These are phyloP conservation scores for Desmodesmus armatus DNA, from an alignment of 139 green algal genomes.

Conservation along the genomic window DNA sequence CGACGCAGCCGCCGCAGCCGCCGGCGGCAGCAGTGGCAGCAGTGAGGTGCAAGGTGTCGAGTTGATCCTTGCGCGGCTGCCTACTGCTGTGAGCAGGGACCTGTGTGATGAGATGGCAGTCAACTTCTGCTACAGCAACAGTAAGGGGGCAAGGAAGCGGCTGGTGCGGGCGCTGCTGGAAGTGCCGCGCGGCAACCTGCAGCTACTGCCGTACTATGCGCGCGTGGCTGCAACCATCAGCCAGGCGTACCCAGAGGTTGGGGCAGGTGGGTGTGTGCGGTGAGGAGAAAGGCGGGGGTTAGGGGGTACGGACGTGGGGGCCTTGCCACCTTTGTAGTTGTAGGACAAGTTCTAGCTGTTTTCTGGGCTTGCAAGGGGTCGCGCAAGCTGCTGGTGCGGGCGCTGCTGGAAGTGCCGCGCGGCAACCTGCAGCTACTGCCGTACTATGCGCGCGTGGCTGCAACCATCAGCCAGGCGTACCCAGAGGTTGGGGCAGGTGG, in stretches of 20 bases:
- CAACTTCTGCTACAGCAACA: slow-evolving; percentile 92
- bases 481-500: neutral
- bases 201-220: slow-evolving; percentile 89
- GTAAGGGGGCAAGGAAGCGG: slow-evolving; percentile 77
- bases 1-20: slow-evolving; percentile 35
- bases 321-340: too few species aligned
- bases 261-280: slow-evolving; percentile 52
- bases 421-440: slow-evolving; percentile 74
- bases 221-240: slow-evolving; percentile 84
- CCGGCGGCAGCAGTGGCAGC: neutral
- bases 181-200: slow-evolving; percentile 72
- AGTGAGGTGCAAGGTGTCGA: slow-evolving; percentile 73
- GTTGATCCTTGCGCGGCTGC: slow-evolving; percentile 78
- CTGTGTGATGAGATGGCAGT: slow-evolving; percentile 85
- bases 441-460: neutral
- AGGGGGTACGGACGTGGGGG: neutral
- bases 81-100: slow-evolving; percentile 80
- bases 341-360: too few species aligned
- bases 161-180: slow-evolving; percentile 76
- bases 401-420: slow-evolving; percentile 76
- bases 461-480: neutral
- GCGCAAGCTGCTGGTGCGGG: slow-evolving; percentile 51
- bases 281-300: too few species aligned
- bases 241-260: slow-evolving; percentile 86
- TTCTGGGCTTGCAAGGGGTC: neutral